Evolutionary conservation across 2,329 filamentous ascomycete genomes (phyloP).

Genomic region (Aspergillus ochraceoroseus): DNA sequence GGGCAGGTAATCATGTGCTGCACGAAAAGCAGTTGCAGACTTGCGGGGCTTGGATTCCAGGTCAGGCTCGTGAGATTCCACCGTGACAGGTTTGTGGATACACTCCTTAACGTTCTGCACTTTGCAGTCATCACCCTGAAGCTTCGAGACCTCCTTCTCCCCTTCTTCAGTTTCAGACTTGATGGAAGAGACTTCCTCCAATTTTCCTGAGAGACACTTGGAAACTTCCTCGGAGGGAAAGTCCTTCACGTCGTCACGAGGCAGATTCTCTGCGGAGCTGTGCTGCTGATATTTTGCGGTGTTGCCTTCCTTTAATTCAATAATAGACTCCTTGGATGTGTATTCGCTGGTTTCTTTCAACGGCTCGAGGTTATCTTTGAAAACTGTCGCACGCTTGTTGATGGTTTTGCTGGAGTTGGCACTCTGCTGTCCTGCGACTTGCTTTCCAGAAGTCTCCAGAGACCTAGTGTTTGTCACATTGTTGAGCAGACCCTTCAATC

Average conservation of each 20-base stretch:
- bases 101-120: conserved; percentile 21
- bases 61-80: conserved; percentile 4
- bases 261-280: conserved; percentile 14
- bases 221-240: conserved; percentile 10
- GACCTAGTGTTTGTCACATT: conserved; percentile 32
- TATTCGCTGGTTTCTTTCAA: conserved; percentile 30
- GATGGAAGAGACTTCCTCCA: conserved; percentile 21
- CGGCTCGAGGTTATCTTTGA: conserved; percentile 48
- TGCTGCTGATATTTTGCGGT: conserved; percentile 15
- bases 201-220: conserved; percentile 14
- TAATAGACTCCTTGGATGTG: conserved; percentile 31
- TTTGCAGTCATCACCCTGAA: conserved; percentile 26
- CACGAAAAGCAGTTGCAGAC: conserved; percentile 20
- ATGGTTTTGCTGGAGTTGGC: conserved; percentile 46
- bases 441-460: conserved; percentile 32
- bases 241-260: conserved; percentile 16
- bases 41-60: conserved; percentile 17
- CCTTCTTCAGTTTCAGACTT: conserved; percentile 29
- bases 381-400: conserved; percentile 52
- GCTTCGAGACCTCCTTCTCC: conserved; percentile 24
- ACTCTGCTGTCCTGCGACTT: conserved; percentile 28
- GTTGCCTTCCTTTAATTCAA: conserved; percentile 21
- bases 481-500: conserved; percentile 38
- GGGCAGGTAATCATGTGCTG: conserved; percentile 22
- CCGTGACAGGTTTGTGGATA: conserved; percentile 7